Base-by-base conservation (phyloP, 768 basidiomycete genomes). In the Exidia glandulosa region DNA sequence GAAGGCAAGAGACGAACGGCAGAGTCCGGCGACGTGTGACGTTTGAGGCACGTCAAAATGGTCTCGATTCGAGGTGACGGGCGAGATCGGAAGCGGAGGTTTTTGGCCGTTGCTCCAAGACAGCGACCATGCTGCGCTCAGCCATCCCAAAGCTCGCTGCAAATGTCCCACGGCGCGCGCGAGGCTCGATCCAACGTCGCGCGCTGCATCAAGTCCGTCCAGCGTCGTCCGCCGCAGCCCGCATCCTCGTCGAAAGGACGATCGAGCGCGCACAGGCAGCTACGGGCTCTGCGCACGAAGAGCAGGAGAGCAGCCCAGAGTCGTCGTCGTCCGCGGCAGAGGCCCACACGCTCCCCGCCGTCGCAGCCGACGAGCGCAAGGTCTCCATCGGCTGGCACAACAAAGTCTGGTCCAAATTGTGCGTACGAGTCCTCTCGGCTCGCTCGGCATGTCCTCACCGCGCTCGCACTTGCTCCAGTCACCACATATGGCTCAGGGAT, bases 401-500 rank as follows among this genome's bases (percentile, higher is more conserved):
- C 10, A 77, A 79, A 61, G 79, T 75, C 2, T 87, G 84, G 81
- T 88, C 90, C 2, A 76, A 84, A 72, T 94, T 87, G 91, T 92
- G 69, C 63, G 88, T 78, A 41, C 48, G 36, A 32, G 19, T 13
- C 13, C 7, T 47, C 14, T 30, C 23, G 29, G 27, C 16, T 32
- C 34, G 37, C 34, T 48, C 58, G 33, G 58, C 50, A 52, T 12
- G 37, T 56, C 52, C 31, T 32, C 50, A 2, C 41, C n/a, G 5
- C n/a, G n/a, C n/a, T n/a, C n/a, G n/a, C n/a, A 31, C 29, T 58
- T 29, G 48, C 14, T 63, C 30, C 64, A 97, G 94, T 68, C 91
- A 95, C 69, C 84, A 93, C 66, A 81, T 92, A 41, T 96, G 92
- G 88, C 74, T 97, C 27, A 78, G 91, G 48, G 95, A 97, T 67